Evolutionary conservation across 164 flowering plant species (phyloP).

Genomic region (Piper longum): DNA sequence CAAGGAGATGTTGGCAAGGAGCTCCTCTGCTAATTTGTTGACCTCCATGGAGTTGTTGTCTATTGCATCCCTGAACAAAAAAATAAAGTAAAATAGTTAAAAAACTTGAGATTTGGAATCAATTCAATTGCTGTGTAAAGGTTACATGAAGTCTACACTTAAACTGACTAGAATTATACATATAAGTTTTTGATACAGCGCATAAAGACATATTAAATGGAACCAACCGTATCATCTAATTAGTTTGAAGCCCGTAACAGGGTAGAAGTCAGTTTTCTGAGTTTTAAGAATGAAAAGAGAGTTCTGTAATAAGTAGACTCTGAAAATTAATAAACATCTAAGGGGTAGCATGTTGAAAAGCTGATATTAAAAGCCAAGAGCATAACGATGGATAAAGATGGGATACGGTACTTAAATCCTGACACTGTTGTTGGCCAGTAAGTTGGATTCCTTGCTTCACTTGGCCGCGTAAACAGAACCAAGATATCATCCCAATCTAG

Average conservation of each 20-base stretch:
- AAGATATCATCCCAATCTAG: constrained; percentile 13
- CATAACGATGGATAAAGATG: neutral
- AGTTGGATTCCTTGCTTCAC: constrained; percentile 5
- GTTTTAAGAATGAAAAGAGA: no score
- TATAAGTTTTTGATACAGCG: no score
- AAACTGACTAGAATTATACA: no score
- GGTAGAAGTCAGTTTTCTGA: no score
- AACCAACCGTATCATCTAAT: no score
- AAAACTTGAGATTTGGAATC: no score
- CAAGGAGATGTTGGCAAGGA: constrained; percentile 11
- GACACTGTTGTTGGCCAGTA: constrained; percentile 12
- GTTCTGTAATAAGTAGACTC: neutral
- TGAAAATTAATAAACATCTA: neutral
- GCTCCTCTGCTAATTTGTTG: constrained; percentile 7
- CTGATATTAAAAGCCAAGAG: neutral
- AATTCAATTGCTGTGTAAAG: no score
- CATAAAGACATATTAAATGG: no score
- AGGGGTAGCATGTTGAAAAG: neutral
- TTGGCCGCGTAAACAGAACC: constrained; percentile 6
- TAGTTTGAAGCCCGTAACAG: no score
- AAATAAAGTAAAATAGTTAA: neutral
- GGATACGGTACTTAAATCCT: constrained; percentile 10
- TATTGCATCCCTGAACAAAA: constrained; percentile 10
- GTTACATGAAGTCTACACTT: no score
- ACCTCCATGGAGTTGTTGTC: constrained; percentile 17